Evolutionary conservation across 306 rosid species (phyloP), one percentile per base, ranked within the genome.

Genomic region (Ammopiptanthus mongolicus): DNA sequence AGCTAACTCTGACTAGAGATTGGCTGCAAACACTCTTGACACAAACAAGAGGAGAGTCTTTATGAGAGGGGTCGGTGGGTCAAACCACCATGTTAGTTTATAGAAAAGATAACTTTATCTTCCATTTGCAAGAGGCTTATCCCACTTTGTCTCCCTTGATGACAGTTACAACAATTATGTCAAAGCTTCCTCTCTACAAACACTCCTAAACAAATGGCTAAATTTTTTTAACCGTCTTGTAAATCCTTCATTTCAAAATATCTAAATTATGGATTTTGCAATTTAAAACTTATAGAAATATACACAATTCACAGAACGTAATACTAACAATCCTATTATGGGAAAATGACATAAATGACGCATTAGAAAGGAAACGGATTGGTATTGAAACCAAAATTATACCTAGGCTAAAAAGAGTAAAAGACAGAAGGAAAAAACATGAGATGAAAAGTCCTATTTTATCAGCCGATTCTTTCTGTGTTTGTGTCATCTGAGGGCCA

Each of bases 401-500:
- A 76, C 72, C 86, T 65, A 82, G 73, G 74, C 83, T 77, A 85
- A 51, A 14, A 37, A 62, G 33, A 41, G 47, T 41, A 41, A 10
- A 41, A 7, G 12, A 80, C 44, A 23, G n/a, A 65, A 80, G 51
- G 50, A 33, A 63, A 69, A 67, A 84, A 58, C 0, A 14, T 23
- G 22, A 53, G 19, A 74, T 57, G 65, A 78, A 11, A 29, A 17
- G 57, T 63, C 31, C 34, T 46, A 4, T 28, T 55, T 64, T 29
- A 18, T 87, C 74, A 95, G 52, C 97, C 97, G 31, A 92, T 86
- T 82, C 81, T 91, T 84, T 91, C 97, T 18, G 93, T 85, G 90
- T 90, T 89, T n/a, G 93, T 52, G 87, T 95, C 99, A 78, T 95
- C 99, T 2, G 97, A 90, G 3, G 99, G 99, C 99, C 99, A 95